Conservation (phyloP, 176 grass and related monocot species). For the Oryza nivara region DNA sequence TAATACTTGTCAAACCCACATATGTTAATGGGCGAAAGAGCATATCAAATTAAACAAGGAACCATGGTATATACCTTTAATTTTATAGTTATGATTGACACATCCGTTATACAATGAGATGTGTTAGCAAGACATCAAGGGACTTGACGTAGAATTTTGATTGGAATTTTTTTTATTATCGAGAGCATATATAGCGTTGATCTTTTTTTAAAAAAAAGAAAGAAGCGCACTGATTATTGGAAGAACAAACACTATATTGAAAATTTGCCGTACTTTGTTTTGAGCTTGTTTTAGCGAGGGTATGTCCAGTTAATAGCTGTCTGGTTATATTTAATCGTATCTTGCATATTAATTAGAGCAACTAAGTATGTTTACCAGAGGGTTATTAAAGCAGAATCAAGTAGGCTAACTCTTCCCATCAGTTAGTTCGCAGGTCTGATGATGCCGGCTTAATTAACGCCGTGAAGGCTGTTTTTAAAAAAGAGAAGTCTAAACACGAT, state of each 20-base stretch:
- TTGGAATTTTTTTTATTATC: background rate
- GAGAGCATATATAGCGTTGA: background rate
- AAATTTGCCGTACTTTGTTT: background rate
- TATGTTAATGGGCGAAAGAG: background rate
- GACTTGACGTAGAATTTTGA: background rate
- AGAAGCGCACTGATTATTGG: background rate
- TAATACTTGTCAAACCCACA: background rate
- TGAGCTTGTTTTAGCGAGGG: background rate
- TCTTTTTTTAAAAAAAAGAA: background rate
- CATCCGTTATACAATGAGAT: background rate
- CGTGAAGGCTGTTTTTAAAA: slow-evolving; percentile 4
- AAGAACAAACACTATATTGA: background rate
- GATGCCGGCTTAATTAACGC: slow-evolving; percentile 28
- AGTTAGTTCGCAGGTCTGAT: slow-evolving; percentile 3
- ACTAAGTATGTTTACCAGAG: background rate
- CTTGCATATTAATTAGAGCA: background rate
- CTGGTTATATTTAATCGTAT: background rate
- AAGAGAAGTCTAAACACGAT: background rate
- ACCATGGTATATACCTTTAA: background rate
- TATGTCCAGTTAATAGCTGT: background rate
- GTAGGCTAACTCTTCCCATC: slow-evolving; percentile 46
- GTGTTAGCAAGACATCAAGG: background rate
- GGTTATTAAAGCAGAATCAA: slow-evolving; percentile 35
- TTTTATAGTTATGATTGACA: slow-evolving; percentile 18
- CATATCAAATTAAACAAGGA: background rate